These are phyloP conservation scores for Boeremia exigua DNA, from an alignment of 2,329 filamentous ascomycete genomes.

Conservation along the genomic window DNA sequence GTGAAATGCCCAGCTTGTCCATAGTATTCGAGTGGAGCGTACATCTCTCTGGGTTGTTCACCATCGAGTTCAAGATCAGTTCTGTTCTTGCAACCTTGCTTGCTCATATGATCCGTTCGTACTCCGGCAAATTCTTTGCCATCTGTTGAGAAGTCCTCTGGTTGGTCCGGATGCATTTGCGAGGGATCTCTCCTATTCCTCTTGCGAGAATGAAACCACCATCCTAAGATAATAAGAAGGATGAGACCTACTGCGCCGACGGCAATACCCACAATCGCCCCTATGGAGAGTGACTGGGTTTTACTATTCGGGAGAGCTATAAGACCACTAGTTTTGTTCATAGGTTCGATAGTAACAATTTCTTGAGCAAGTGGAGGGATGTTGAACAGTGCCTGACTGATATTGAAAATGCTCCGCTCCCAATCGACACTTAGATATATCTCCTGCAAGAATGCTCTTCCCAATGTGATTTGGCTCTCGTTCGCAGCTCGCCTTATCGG, in stretches of 20 bases:
- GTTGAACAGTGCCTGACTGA: constrained; percentile 45
- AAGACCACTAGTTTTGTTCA: no score
- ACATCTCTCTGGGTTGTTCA: neutral
- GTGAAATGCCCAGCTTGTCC: neutral
- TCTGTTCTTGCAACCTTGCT: neutral
- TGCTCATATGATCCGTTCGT: neutral
- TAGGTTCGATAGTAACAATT: constrained; percentile 25
- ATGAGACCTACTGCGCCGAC: neutral
- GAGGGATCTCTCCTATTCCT: neutral
- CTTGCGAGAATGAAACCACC: neutral
- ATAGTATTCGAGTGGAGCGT: neutral
- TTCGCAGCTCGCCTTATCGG: neutral
- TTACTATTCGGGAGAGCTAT: neutral
- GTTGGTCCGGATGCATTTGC: neutral
- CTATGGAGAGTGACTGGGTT: neutral
- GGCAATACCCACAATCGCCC: neutral
- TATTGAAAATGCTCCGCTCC: constrained; percentile 52
- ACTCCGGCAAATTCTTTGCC: neutral
- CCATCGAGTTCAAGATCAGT: neutral
- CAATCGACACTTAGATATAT: constrained; percentile 57
- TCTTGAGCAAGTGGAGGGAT: constrained; percentile 34
- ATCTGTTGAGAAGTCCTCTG: neutral
- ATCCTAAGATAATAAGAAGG: neutral
- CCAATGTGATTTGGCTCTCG: constrained; percentile 47
- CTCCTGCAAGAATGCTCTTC: constrained; percentile 69